Evolutionary conservation across 495 filamentous ascomycete genomes (phyloP).

Genomic region (Trichoderma reesei): DNA sequence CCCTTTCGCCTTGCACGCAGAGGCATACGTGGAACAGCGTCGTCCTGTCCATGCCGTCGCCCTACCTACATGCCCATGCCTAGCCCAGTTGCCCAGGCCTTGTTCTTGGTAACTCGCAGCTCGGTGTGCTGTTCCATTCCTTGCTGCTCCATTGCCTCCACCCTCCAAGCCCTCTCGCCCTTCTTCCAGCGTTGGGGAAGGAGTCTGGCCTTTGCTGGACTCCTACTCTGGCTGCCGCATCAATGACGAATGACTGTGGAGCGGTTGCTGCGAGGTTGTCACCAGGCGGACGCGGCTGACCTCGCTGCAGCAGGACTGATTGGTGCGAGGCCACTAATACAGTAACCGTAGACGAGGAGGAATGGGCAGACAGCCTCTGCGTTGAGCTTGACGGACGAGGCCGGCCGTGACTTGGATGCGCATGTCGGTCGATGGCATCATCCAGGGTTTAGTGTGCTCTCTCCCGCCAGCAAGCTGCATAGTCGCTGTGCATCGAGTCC

Average conservation of each 20-base stretch:
- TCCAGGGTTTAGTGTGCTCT: neutral
- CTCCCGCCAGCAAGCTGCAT: neutral
- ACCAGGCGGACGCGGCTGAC: conserved; percentile 7
- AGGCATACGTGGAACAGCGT: conserved; percentile 6
- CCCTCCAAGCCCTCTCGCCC: too few relatives aligned
- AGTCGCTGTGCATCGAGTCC: neutral
- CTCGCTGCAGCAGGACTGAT: neutral
- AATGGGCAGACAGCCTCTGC: neutral
- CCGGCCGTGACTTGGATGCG: neutral
- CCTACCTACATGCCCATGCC: neutral
- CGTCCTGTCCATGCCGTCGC: conserved; percentile 7
- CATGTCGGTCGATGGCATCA: neutral
- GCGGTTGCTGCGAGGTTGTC: conserved; percentile 1
- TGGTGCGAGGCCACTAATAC: neutral
- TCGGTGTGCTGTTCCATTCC: neutral
- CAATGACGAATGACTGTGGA: conserved; percentile 1
- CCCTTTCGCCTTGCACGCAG: neutral
- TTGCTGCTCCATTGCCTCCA: too few relatives aligned
- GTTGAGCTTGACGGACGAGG: neutral
- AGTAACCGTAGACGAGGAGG: neutral
- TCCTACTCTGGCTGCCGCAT: neutral
- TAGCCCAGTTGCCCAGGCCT: too few relatives aligned
- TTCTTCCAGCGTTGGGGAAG: too few relatives aligned
- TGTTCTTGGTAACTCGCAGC: neutral
- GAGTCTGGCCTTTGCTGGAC: too few relatives aligned